These are phyloP conservation scores for Penicillium sp. DNA, from an alignment of 2,329 filamentous ascomycete species.

Conservation along the genomic window DNA sequence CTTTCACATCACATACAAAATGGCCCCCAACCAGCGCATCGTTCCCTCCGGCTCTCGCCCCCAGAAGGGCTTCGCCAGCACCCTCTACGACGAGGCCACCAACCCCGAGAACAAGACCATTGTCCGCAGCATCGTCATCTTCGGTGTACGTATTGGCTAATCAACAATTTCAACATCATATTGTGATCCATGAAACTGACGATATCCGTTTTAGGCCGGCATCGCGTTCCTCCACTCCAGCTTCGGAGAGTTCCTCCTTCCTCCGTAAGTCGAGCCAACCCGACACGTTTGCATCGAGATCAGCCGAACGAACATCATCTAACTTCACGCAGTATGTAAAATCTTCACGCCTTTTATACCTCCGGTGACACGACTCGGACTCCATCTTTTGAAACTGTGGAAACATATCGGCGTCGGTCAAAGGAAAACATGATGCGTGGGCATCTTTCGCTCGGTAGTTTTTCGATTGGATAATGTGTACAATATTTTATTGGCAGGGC, in stretches of 20 bases:
- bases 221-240: constrained; percentile 67
- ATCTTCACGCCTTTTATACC: constrained; percentile 12
- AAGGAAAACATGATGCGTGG: constrained; percentile 15
- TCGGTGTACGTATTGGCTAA: constrained; percentile 57
- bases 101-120: constrained; percentile 67
- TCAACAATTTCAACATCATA: background rate
- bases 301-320: background rate
- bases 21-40: constrained; percentile 64
- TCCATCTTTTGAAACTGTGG: constrained; percentile 11
- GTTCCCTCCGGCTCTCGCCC: constrained; percentile 51
- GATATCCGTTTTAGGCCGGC: constrained; percentile 53
- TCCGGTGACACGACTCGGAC: constrained; percentile 11
- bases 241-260: constrained; percentile 66
- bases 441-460: constrained; percentile 15
- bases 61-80: constrained; percentile 55
- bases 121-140: constrained; percentile 66
- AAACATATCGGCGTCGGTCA: constrained; percentile 23
- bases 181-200: constrained; percentile 14
- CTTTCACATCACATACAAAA: constrained; percentile 37
- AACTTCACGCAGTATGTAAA: constrained; percentile 17
- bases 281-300: constrained; percentile 23
- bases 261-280: constrained; percentile 49
- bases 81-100: constrained; percentile 63
- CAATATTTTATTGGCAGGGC: constrained; percentile 22
- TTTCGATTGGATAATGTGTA: constrained; percentile 22